phyloP scores from a whole-genome alignment of 257 asterid genomes.

The Misopates orontium region DNA sequence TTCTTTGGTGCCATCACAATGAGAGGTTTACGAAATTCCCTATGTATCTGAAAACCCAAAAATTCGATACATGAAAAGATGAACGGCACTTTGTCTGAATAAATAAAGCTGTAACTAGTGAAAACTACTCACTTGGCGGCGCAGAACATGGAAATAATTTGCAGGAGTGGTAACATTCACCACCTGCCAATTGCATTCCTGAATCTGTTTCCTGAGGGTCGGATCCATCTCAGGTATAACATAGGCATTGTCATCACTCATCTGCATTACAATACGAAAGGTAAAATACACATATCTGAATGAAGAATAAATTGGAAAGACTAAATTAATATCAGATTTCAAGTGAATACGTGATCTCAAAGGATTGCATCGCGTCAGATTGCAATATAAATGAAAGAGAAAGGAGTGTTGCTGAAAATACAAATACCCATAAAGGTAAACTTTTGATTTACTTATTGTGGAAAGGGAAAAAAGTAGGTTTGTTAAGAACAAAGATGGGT shows the following conservation, averaged over 20 bases:
- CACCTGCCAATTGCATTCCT: conserved; percentile 98
- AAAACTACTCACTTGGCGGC: conserved; percentile 79
- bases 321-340: neutral
- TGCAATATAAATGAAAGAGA: neutral
- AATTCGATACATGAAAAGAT: conserved; percentile 28
- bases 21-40: conserved; percentile 96
- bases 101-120: conserved; percentile 10
- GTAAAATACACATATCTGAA: conserved; percentile 13
- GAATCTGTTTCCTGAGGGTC: conserved; percentile 86
- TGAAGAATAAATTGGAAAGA: neutral
- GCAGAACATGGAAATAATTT: conserved; percentile 94
- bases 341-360: neutral
- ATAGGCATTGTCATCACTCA: conserved; percentile 21
- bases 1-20: conserved; percentile 96
- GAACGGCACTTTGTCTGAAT: neutral
- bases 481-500: neutral
- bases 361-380: neutral
- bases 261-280: conserved; percentile 10
- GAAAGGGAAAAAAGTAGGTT: neutral
- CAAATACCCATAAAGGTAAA: neutral
- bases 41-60: conserved; percentile 54
- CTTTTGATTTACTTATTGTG: neutral
- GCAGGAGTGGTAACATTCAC: conserved; percentile 98
- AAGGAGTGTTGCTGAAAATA: conserved; percentile 6
- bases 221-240: conserved; percentile 95